Conservation (phyloP, 805 yeast species). For the Lipomyces orientalis region DNA sequence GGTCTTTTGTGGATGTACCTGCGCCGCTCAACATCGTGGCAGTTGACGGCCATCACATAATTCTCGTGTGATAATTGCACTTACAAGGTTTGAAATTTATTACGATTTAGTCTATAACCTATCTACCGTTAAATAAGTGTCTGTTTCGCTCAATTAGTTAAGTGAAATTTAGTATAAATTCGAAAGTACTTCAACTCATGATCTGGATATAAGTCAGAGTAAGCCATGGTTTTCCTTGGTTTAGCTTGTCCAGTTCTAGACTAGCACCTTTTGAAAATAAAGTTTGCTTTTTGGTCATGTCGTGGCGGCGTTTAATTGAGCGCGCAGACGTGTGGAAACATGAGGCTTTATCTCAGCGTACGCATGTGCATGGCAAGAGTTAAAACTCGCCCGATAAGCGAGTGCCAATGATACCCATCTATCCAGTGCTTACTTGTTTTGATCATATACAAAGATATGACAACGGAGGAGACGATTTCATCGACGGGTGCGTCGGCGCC, state of each 20-base stretch:
- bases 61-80: neutral
- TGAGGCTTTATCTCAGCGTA: neutral
- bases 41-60: neutral
- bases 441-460: slow-evolving; percentile 16
- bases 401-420: neutral
- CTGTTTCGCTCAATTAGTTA: too few relatives aligned
- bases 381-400: neutral
- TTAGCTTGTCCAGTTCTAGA: neutral
- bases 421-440: neutral
- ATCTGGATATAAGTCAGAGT: too few relatives aligned
- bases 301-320: neutral
- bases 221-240: too few relatives aligned
- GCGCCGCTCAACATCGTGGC: neutral
- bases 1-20: too few relatives aligned
- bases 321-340: neutral
- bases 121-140: too few relatives aligned
- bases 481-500: slow-evolving; percentile 10
- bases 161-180: neutral
- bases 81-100: too few relatives aligned
- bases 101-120: too few relatives aligned
- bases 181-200: neutral
- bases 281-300: neutral
- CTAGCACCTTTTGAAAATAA: neutral
- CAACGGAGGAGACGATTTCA: slow-evolving; percentile 22
- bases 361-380: neutral